Base-by-base conservation (phyloP, 192 early-diverging fungal species). In the Haplosporangium gracile region DNA sequence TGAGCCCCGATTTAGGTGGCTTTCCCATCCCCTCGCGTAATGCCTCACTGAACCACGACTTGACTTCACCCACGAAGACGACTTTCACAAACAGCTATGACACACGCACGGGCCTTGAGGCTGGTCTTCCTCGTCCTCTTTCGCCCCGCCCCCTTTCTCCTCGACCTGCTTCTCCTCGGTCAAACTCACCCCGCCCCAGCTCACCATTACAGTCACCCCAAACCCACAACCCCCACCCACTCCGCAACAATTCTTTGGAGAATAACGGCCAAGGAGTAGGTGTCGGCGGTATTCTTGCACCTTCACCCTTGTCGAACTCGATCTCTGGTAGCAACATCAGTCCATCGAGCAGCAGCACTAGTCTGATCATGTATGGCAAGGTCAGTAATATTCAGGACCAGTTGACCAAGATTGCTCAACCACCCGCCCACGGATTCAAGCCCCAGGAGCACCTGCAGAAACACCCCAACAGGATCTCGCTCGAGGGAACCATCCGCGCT, bases 401-500 rank as follows among this genome's bases (percentile, higher is more conserved):
- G n/a, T 68, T 86, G 20, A 22, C 74, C 57, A 86, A 86, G 72
- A 86, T 79, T 11, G 47, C 55, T 0, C 83, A 85, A 34, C 22
- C 74, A 10, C 75, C 83, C 15, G n/a, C 34, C 8, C 84, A 76
- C 22, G 84, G 79, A 38, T 86, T 81, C 76, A 86, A 86, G 72
- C 76, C 71, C 16, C 84, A 86, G 29, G 84, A 86, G 32, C 84
- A 86, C 24, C 47, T 86, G 36, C 84, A 86, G 72, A 86, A 78
- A 6, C 42, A 74, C 32, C 84, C 84, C 42, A 86, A 80, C 68
- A 55, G 84, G 8, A 86, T 86, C 34, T 86, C 84, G 32, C 70
- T 86, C 43, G 84, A 86, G 47, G 84, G 84, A 22, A 86, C 84
- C 34, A 86, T 86, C 51, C 84, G 84, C 4, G 84, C 84, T 63